These are phyloP conservation scores for Auxenochlorella protothecoides DNA, from an alignment of 139 green algal genomes.

Conservation along the genomic window DNA sequence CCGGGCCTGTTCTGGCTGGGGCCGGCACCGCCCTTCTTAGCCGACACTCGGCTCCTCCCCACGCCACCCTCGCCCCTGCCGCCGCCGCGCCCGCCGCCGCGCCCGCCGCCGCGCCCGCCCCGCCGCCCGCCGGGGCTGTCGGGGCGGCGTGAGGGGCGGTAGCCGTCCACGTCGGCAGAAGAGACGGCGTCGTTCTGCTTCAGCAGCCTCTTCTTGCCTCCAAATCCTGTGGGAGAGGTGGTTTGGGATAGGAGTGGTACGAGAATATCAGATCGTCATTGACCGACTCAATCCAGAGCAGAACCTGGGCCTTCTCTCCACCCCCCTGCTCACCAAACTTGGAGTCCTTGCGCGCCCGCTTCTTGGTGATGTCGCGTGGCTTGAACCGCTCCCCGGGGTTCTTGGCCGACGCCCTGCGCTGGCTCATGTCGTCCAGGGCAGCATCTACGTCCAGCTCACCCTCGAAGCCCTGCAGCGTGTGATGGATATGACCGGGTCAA, in stretches of 20 bases:
- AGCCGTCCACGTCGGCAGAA: constrained; percentile 65
- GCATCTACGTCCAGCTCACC: constrained; percentile 69
- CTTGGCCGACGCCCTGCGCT: background rate
- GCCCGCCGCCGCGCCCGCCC: background rate
- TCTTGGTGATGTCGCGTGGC: constrained; percentile 32
- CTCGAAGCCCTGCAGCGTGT: constrained; percentile 17
- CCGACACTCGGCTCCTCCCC: constrained; percentile 6
- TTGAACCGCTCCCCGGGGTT: constrained; percentile 19
- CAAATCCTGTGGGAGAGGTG: constrained; percentile 54
- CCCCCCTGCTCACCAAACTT: constrained; percentile 50
- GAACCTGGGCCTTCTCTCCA: no score
- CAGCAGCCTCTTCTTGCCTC: constrained; percentile 62
- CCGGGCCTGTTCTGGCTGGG: constrained; percentile 34
- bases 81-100: constrained; percentile 4
- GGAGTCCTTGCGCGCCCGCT: constrained; percentile 38
- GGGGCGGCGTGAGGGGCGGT: constrained; percentile 18
- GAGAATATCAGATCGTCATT: no score
- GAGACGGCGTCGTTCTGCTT: constrained; percentile 88
- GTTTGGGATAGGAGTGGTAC: no score
- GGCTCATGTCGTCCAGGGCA: constrained; percentile 34
- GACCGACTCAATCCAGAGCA: no score
- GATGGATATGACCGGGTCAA: background rate
- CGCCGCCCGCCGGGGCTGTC: constrained; percentile 1
- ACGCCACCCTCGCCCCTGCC: constrained; percentile 15
- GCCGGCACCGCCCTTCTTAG: constrained; percentile 12